phyloP scores from a whole-genome alignment of 2,329 filamentous ascomycete genomes.

The Pyrenochaeta sp. region DNA sequence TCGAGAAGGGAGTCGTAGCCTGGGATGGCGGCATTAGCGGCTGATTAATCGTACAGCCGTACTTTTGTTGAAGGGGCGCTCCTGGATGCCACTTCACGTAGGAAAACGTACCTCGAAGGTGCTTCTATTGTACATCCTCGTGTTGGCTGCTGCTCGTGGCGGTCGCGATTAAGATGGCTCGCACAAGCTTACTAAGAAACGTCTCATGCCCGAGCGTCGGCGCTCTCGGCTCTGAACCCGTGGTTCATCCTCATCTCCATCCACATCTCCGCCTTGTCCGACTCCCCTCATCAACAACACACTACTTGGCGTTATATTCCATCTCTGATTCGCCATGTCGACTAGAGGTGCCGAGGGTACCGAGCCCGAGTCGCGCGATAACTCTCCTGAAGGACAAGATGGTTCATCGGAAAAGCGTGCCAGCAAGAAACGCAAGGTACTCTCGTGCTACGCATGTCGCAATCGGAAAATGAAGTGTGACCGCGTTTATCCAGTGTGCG shows the following conservation, averaged over 20 bases:
- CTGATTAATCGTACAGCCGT: too few species aligned
- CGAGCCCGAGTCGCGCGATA: conserved; percentile 40
- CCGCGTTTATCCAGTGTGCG: conserved; percentile 55
- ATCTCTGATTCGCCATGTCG: conserved; percentile 31
- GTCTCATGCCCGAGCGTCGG: neutral
- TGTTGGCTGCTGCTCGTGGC: neutral
- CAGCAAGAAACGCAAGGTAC: conserved; percentile 54
- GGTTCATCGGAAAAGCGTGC: conserved; percentile 49
- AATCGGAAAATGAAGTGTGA: conserved; percentile 59
- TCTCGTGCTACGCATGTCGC: conserved; percentile 58
- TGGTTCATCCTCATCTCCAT: conserved; percentile 13
- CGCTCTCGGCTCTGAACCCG: neutral
- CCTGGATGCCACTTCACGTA: neutral
- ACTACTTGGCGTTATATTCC: neutral
- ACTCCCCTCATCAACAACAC: conserved; percentile 10
- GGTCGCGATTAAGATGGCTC: neutral
- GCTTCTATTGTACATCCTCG: too few species aligned
- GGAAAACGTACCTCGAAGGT: too few species aligned
- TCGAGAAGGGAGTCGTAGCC: too few species aligned
- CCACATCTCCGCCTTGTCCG: conserved; percentile 36
- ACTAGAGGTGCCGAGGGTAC: conserved; percentile 29
- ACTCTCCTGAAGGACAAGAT: conserved; percentile 38
- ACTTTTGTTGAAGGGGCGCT: too few species aligned
- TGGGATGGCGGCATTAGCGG: too few species aligned
- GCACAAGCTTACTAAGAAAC: neutral